Evolutionary conservation across 345 rosid species (phyloP).

Genomic region (Hypericum perforatum): DNA sequence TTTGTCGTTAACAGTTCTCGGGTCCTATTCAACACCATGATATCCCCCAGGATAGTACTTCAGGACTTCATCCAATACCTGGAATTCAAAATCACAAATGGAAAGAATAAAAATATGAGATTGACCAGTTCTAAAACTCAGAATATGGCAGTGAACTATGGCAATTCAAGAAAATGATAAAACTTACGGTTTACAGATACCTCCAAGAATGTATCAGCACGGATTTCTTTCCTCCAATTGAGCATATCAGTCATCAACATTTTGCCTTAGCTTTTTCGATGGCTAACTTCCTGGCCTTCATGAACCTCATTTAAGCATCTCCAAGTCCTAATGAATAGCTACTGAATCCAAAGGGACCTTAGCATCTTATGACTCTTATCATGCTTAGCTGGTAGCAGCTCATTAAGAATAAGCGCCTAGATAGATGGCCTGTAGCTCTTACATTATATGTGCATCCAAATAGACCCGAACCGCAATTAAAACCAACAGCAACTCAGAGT

Average conservation of each 20-base stretch:
- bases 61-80: slow-evolving; percentile 61
- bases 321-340: too few relatives aligned
- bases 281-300: slow-evolving; percentile 83
- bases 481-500: too few relatives aligned
- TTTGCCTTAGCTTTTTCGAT: slow-evolving; percentile 69
- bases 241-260: slow-evolving; percentile 91
- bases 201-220: slow-evolving; percentile 68
- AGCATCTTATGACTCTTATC: slow-evolving; percentile 84
- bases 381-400: slow-evolving; percentile 58
- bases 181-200: slow-evolving; percentile 15
- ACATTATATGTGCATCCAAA: too few relatives aligned
- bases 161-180: neutral
- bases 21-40: slow-evolving; percentile 86
- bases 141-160: too few relatives aligned
- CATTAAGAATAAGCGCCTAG: slow-evolving; percentile 71
- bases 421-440: slow-evolving; percentile 67
- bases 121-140: neutral
- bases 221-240: slow-evolving; percentile 71
- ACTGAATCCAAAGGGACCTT: slow-evolving; percentile 29
- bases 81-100: slow-evolving; percentile 59
- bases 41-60: slow-evolving; percentile 81
- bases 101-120: slow-evolving; percentile 1
- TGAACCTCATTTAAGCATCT: neutral
- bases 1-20: slow-evolving; percentile 71
- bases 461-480: too few relatives aligned